Conservation (phyloP, 129 eudicot species). For the Arctium lappa region DNA sequence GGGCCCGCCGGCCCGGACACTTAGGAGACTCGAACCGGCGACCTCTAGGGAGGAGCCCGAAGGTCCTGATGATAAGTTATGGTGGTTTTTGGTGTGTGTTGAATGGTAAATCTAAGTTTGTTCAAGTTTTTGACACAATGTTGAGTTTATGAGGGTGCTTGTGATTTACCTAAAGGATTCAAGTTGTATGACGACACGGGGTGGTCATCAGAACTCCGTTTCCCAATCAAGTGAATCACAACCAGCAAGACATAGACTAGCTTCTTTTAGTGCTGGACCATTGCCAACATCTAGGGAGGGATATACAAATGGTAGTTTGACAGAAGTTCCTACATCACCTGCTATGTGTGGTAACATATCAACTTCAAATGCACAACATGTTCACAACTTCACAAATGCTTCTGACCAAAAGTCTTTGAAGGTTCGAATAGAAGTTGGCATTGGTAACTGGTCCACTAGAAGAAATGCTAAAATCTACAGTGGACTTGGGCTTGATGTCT, state of each 20-base stretch:
- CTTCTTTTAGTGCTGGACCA: conserved; percentile 19
- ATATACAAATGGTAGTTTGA: conserved; percentile 25
- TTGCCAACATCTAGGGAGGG: conserved; percentile 35
- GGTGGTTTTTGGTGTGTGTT: no score
- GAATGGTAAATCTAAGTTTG: no score
- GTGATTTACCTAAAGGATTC: conserved; percentile 24
- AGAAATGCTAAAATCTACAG: conserved; percentile 82
- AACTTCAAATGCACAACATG: conserved; percentile 29
- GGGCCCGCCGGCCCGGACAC: no score
- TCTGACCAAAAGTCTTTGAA: conserved; percentile 74
- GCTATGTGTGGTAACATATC: conserved; percentile 35
- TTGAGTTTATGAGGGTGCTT: background rate
- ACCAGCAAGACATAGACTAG: conserved; percentile 30
- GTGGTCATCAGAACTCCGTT: conserved; percentile 38
- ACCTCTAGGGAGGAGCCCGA: background rate
- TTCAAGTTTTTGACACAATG: background rate
- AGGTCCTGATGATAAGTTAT: no score
- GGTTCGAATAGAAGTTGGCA: conserved; percentile 70
- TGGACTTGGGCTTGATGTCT: conserved; percentile 95
- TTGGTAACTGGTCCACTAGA: conserved; percentile 55
- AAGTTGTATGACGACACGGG: conserved; percentile 45
- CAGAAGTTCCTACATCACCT: conserved; percentile 23
- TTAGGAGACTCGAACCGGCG: conserved; percentile 21
- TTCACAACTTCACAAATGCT: conserved; percentile 25
- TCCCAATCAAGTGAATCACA: conserved; percentile 42